phyloP scores from a whole-genome alignment of 768 basidiomycete species.

The Phylloporus sp. region DNA sequence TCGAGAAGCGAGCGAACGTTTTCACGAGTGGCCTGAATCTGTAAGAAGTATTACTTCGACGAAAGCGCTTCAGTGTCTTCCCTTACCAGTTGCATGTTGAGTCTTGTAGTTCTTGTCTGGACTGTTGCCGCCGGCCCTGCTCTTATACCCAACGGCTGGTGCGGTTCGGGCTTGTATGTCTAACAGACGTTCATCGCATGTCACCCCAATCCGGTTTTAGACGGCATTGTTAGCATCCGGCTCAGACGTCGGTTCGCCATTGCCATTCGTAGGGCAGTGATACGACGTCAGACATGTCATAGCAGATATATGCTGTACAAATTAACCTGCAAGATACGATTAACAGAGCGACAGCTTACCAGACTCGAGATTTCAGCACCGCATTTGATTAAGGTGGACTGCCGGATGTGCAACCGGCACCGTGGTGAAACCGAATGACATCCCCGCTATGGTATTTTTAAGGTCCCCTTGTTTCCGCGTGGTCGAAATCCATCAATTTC shows the following conservation, averaged over 20 bases:
- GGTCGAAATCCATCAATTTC: not conserved
- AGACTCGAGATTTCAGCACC: slow-evolving; percentile 8
- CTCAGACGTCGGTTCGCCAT: not conserved
- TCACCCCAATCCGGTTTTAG: not conserved
- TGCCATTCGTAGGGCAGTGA: not conserved
- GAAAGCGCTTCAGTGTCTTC: not conserved
- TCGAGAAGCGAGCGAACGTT: slow-evolving; percentile 15
- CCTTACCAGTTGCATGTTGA: slow-evolving; percentile 14
- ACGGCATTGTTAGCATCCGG: not conserved
- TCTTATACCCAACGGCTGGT: slow-evolving; percentile 2
- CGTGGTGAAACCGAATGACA: not conserved
- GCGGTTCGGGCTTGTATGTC: not conserved
- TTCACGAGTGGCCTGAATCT: slow-evolving; percentile 10
- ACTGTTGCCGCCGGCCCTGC: not conserved
- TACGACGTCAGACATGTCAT: not conserved
- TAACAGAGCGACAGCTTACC: not conserved
- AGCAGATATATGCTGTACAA: no score
- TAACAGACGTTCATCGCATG: not conserved
- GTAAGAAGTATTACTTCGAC: not conserved
- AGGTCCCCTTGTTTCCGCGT: no score
- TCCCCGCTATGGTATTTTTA: no score
- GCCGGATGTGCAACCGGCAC: slow-evolving; percentile 5
- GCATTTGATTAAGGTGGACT: not conserved
- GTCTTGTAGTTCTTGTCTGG: not conserved
- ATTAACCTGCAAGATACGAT: no score